Base-by-base conservation (phyloP, 2,329 filamentous ascomycete species). In the Dothidotthia symphoricarpi region DNA sequence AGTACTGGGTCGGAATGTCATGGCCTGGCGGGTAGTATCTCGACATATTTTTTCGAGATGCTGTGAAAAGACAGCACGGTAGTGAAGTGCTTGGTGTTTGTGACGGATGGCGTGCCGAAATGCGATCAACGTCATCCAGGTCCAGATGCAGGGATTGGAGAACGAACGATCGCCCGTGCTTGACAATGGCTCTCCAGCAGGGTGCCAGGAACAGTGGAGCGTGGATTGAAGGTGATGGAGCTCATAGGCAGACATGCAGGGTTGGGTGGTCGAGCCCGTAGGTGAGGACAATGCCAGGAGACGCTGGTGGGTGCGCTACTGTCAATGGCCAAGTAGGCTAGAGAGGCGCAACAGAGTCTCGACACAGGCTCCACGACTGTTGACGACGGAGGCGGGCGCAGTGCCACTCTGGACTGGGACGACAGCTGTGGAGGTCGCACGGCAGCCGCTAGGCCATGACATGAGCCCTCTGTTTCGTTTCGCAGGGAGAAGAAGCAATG, bases 41-140 rank as follows among this genome's bases (percentile, higher is more conserved):
- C 57, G 63, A 66, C 65, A 68, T 68, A 45, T 46, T 50, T 55
- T 33, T n/a, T n/a, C n/a, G n/a, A 31, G 28, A 30, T 34, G 38
- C 25, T 39, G 31, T 38, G 52, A 41, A 36, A 37, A 34, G 38
- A 36, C 30, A 31, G 48, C 43, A 49, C 45, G 48, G 51, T 43
- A 43, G 46, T 46, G 36, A 31, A 51, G 43, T 42, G 45, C 43
- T 49, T 39, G 41, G 29, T 44, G 51, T 30, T 54, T 53, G 51
- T 52, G 57, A 57, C 45, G 45, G 45, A 55, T 55, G 47, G 43
- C 34, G 45, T 35, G 48, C 47, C 49, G 51, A 49, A 55, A 45
- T 43, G 49, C 49, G 52, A 62, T 58, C 59, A 64, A 66, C 63
- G 63, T 67, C 63, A 67, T 67, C 50, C 61, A 60, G 51, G 48